These are phyloP conservation scores for Daldinia childiae DNA, from an alignment of 495 filamentous ascomycete genomes.

Conservation along the genomic window DNA sequence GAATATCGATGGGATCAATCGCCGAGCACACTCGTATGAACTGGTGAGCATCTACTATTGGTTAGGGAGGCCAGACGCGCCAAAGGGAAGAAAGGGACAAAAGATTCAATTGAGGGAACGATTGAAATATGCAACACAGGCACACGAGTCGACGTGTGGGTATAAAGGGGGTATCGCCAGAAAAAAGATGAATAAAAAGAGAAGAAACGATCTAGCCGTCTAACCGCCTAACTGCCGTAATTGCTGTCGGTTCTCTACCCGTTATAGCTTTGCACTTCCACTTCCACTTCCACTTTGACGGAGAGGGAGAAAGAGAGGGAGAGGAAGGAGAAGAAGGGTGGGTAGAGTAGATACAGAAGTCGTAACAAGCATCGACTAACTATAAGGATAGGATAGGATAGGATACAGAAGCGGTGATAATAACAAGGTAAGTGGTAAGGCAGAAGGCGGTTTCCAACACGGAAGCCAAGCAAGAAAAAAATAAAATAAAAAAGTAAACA, in stretches of 20 bases:
- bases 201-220: conserved; percentile 11
- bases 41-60: conserved; percentile 38
- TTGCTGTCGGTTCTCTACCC: not conserved
- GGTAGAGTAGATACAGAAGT: conserved; percentile 23
- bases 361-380: conserved; percentile 19
- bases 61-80: conserved; percentile 28
- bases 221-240: not conserved
- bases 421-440: conserved; percentile 12
- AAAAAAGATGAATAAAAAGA: conserved; percentile 28
- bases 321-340: not conserved
- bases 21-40: conserved; percentile 21
- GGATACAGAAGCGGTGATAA: not conserved
- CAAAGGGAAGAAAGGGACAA: conserved; percentile 38
- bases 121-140: conserved; percentile 47
- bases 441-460: conserved; percentile 20
- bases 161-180: conserved; percentile 49
- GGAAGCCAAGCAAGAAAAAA: conserved; percentile 19
- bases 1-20: conserved; percentile 27
- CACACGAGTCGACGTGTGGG: conserved; percentile 47
- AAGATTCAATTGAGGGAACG: conserved; percentile 46
- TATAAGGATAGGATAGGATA: conserved; percentile 10
- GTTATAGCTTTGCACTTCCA: conserved; percentile 11
- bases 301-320: not conserved
- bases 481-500: not conserved
- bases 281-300: conserved; percentile 9